phyloP scores from a whole-genome alignment of 1,284 basidiomycete species.

The Butyriboletus appendiculatus region DNA sequence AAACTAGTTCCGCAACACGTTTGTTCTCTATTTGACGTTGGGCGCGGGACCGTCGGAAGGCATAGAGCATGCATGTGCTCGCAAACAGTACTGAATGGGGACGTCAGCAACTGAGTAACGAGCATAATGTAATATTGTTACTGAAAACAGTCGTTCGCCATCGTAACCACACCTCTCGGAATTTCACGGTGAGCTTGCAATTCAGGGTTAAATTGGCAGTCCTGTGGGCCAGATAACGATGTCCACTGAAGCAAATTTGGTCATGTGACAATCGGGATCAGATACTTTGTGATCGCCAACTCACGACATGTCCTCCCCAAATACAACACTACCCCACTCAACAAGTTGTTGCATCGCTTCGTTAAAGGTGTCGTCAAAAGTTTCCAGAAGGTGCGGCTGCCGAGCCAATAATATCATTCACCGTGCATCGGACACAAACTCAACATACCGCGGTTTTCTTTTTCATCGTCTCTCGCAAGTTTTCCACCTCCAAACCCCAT shows the following conservation, averaged over 20 bases:
- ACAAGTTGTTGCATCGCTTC: conserved; percentile 84
- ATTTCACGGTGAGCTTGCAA: conserved; percentile 73
- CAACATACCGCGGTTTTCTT: conserved; percentile 54
- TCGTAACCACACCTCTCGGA: conserved; percentile 63
- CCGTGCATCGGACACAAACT: conserved; percentile 8
- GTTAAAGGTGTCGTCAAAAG: conserved; percentile 72
- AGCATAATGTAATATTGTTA: conserved; percentile 39
- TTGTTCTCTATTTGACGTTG: conserved; percentile 63
- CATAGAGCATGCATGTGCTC: conserved; percentile 38
- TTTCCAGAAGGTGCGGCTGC: conserved; percentile 52
- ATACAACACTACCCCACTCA: conserved; percentile 79
- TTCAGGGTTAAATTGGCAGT: conserved; percentile 69
- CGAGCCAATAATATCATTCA: conserved; percentile 19
- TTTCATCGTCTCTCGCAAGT: conserved; percentile 55
- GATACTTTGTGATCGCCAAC: conserved; percentile 37
- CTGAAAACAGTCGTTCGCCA: conserved; percentile 73
- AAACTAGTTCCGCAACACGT: conserved; percentile 76
- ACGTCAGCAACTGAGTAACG: conserved; percentile 21
- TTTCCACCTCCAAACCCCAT: conserved; percentile 69
- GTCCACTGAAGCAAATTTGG: conserved; percentile 50
- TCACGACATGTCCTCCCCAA: conserved; percentile 70
- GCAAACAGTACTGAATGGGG: conserved; percentile 35
- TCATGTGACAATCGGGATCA: conserved; percentile 26
- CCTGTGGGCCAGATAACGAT: conserved; percentile 77
- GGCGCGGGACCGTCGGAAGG: conserved; percentile 45